These are phyloP conservation scores for Colletotrichum tabaci DNA, from an alignment of 2,329 filamentous ascomycete genomes.

Conservation along the genomic window DNA sequence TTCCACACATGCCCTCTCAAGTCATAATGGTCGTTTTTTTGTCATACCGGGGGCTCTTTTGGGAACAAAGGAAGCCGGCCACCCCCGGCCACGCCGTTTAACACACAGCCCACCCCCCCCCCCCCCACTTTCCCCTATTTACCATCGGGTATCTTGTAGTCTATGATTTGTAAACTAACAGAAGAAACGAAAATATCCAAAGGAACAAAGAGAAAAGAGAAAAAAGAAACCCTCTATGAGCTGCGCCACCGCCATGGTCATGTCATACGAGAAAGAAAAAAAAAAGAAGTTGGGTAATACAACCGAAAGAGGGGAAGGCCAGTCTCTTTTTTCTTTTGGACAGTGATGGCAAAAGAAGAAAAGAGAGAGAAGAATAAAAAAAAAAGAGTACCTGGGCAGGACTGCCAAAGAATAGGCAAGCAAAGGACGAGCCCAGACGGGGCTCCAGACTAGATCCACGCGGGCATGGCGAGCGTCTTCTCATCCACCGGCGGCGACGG, in stretches of 20 bases:
- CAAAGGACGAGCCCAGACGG: too few relatives aligned
- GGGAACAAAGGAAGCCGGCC: background rate
- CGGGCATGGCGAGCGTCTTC: background rate
- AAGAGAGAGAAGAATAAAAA: background rate
- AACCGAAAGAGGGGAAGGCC: background rate
- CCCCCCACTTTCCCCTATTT: background rate
- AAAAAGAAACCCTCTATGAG: background rate
- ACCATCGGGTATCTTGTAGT: slow-evolving; percentile 36
- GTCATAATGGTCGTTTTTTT: background rate
- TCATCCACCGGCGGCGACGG: slow-evolving; percentile 7
- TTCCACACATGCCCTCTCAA: background rate
- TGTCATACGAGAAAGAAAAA: background rate
- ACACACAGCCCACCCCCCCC: too few relatives aligned
- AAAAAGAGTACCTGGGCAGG: background rate
- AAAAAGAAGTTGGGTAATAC: background rate
- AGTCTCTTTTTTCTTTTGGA: too few relatives aligned
- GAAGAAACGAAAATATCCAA: background rate
- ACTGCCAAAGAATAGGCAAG: background rate
- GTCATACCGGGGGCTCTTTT: background rate
- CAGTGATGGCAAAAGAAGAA: background rate
- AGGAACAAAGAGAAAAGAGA: background rate
- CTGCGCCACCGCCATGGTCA: slow-evolving; percentile 21
- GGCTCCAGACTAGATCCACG: slow-evolving; percentile 14
- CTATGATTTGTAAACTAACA: slow-evolving; percentile 8
- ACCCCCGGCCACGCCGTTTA: too few relatives aligned